These are phyloP conservation scores for Achaetomium macrosporum DNA, from an alignment of 2,329 filamentous ascomycete genomes.

Conservation along the genomic window DNA sequence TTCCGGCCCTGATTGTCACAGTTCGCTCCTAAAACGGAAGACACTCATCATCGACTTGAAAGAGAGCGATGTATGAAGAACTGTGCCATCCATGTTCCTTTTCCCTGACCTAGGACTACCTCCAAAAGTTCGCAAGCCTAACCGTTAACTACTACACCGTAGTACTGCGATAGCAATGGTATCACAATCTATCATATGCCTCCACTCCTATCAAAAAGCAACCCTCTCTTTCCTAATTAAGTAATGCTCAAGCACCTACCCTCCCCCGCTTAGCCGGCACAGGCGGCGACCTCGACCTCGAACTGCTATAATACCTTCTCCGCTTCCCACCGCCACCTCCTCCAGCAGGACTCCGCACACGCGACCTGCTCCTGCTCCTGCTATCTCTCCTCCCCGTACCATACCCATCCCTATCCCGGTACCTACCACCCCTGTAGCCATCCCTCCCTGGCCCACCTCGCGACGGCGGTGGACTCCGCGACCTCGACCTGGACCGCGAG, in stretches of 20 bases:
- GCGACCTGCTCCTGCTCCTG: constrained; percentile 8
- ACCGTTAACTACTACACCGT: no score
- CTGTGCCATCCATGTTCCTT: no score
- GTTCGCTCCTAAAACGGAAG: no score
- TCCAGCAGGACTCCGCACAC: background rate
- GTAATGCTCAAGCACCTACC: constrained; percentile 13
- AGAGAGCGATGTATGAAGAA: no score
- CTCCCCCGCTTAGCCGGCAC: constrained; percentile 23
- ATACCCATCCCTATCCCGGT: background rate
- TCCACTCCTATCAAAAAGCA: background rate
- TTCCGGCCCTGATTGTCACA: no score
- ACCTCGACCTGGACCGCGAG: background rate
- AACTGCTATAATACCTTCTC: constrained; percentile 21
- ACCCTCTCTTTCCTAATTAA: background rate
- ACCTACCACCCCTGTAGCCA: background rate
- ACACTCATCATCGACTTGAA: no score
- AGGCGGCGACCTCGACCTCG: constrained; percentile 22
- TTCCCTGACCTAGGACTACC: no score
- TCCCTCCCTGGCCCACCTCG: background rate
- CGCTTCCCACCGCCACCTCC: constrained; percentile 12
- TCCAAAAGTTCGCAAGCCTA: no score
- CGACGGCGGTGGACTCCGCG: background rate
- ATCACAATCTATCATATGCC: constrained; percentile 2
- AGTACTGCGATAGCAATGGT: background rate
- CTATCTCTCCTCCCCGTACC: background rate